These are phyloP conservation scores for Candida glaebosa DNA, from an alignment of 805 yeast species.

Conservation along the genomic window DNA sequence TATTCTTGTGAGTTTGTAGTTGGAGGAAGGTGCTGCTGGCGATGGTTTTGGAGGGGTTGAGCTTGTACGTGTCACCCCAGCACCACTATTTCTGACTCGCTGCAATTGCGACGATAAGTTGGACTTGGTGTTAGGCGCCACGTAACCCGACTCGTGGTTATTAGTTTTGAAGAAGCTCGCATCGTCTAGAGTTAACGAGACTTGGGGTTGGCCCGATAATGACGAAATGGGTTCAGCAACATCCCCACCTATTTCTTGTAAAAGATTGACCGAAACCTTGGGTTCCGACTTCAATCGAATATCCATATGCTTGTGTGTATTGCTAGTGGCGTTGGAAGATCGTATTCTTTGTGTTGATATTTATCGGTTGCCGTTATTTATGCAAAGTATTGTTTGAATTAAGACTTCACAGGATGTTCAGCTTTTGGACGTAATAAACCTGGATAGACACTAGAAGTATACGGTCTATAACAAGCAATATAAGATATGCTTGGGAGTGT, in stretches of 20 bases:
- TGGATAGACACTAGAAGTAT: too few species aligned
- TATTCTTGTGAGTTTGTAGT: slow-evolving; percentile 44
- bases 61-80: background rate
- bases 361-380: too few species aligned
- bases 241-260: slow-evolving; percentile 15
- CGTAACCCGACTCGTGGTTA: background rate
- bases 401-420: too few species aligned
- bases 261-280: slow-evolving; percentile 32
- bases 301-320: slow-evolving; percentile 22
- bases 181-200: background rate
- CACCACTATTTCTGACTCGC: background rate
- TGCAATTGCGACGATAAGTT: slow-evolving; percentile 4
- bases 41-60: background rate
- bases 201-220: background rate
- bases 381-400: too few species aligned
- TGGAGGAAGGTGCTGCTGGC: slow-evolving; percentile 1
- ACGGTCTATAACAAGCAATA: too few species aligned
- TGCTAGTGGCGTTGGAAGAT: too few species aligned
- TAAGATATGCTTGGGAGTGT: too few species aligned
- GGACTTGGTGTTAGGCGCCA: slow-evolving; percentile 2
- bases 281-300: slow-evolving; percentile 40
- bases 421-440: too few species aligned
- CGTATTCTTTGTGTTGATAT: too few species aligned
- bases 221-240: slow-evolving; percentile 4
- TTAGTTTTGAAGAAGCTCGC: background rate